Conservation (phyloP, 2,329 filamentous ascomycete genomes). For the Fusarium humuli region DNA sequence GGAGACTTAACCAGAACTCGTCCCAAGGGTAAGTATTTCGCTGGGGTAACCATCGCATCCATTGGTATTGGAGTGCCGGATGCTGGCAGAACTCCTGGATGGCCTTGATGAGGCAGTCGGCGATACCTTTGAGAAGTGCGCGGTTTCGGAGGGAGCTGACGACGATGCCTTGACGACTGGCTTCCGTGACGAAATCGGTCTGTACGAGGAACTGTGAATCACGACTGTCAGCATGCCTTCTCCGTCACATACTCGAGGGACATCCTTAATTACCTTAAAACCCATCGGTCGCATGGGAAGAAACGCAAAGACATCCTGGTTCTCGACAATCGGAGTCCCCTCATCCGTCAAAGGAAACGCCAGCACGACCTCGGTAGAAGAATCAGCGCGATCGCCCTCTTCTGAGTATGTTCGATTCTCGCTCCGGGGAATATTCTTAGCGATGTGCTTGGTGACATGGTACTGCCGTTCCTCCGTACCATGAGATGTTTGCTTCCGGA, state of each 20-base stretch:
- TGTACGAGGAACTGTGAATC: constrained; percentile 60
- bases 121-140: constrained; percentile 51
- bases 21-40: constrained; percentile 38
- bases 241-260: too few relatives aligned
- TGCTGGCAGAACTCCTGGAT: constrained; percentile 55
- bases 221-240: too few relatives aligned
- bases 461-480: constrained; percentile 25
- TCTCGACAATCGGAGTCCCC: constrained; percentile 51
- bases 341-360: constrained; percentile 58
- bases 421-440: constrained; percentile 47
- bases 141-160: constrained; percentile 54
- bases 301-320: constrained; percentile 60
- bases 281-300: constrained; percentile 57
- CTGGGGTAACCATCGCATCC: constrained; percentile 60
- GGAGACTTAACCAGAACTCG: constrained; percentile 46
- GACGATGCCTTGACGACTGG: constrained; percentile 58
- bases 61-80: constrained; percentile 53
- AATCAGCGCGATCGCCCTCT: constrained; percentile 42
- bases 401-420: constrained; percentile 52
- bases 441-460: constrained; percentile 48
- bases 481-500: constrained; percentile 6
- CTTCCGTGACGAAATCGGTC: constrained; percentile 61
- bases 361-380: constrained; percentile 54
- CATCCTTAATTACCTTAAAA: constrained; percentile 57
- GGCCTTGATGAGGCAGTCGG: constrained; percentile 54